A percentile compares a stretch with the other conserved stretches of the same genome.
These are phyloP conservation scores for Plasmodium chabaudi DNA, from an alignment of 169 alveolate genomes.

Conservation along the genomic window DNA sequence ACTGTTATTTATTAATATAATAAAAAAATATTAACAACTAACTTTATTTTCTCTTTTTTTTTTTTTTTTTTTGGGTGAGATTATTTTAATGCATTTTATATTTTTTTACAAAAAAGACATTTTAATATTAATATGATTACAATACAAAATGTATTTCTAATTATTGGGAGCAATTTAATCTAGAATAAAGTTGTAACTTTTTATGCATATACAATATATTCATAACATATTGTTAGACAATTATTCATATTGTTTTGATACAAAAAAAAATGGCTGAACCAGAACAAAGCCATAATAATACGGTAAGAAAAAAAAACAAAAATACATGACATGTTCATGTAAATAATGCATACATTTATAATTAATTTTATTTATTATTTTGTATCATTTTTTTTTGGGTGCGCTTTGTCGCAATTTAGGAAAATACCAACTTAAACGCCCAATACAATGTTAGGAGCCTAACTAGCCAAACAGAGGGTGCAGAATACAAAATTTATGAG, in stretches of 20 bases:
- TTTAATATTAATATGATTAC: conserved; percentile 1
- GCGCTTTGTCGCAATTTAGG: conserved; percentile 13
- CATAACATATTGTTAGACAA: conserved; percentile 9
- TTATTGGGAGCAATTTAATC: neutral
- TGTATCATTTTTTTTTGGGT: neutral
- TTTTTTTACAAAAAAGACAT: conserved; percentile 4
- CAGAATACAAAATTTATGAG: conserved; percentile 28
- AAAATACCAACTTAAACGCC: conserved; percentile 6
- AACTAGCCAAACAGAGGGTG: conserved; percentile 13
- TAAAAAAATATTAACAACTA: neutral
- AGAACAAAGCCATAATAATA: conserved; percentile 53
- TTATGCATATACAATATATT: neutral
- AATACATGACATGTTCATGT: neutral
- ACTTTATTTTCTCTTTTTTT: conserved; percentile 26
- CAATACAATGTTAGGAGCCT: conserved; percentile 16
- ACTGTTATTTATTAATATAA: neutral
- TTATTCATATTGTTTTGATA: conserved; percentile 31
- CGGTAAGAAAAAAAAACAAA: conserved; percentile 15
- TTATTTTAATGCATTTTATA: conserved; percentile 16
- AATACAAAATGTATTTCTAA: conserved; percentile 19
- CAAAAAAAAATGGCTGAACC: conserved; percentile 22
- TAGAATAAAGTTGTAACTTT: conserved; percentile 14
- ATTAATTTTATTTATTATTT: neutral
- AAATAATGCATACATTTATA: conserved; percentile 4
- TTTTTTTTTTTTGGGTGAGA: conserved; percentile 11